A percentile compares a stretch with the other conserved stretches of the same genome.
These are phyloP conservation scores for Cyberlindnera bimundalis DNA, from an alignment of 805 yeast genomes.

Conservation along the genomic window DNA sequence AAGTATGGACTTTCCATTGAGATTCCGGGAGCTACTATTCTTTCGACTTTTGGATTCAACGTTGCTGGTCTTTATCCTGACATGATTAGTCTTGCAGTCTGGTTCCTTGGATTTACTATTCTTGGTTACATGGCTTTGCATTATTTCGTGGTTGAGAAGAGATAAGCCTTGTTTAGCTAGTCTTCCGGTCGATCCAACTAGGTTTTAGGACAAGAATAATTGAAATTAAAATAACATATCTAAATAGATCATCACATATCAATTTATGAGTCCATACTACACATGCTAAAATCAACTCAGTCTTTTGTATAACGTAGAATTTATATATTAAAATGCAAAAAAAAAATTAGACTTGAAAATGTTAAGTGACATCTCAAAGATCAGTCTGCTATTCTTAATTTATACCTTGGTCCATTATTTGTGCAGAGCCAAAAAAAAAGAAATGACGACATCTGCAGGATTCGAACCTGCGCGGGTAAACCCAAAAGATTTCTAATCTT, in stretches of 20 bases:
- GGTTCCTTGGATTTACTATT: slow-evolving; percentile 55
- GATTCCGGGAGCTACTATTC: slow-evolving; percentile 96
- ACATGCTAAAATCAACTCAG: too few species aligned
- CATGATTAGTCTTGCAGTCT: slow-evolving; percentile 52
- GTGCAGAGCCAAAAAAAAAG: too few species aligned
- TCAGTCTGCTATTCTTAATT: too few species aligned
- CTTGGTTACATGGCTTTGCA: slow-evolving; percentile 77
- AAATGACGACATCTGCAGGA: slow-evolving; percentile 63
- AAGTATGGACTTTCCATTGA: slow-evolving; percentile 92
- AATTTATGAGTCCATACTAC: too few species aligned
- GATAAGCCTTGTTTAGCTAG: slow-evolving; percentile 28
- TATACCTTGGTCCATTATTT: too few species aligned
- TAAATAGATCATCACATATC: too few species aligned
- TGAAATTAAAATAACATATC: background rate
- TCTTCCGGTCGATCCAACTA: too few species aligned
- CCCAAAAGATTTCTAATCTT: slow-evolving; percentile 59
- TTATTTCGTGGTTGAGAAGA: slow-evolving; percentile 67
- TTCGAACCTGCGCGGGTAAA: slow-evolving; percentile 64
- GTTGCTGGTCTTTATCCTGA: slow-evolving; percentile 74
- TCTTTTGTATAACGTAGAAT: too few species aligned
- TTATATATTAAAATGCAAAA: too few species aligned
- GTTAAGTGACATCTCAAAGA: too few species aligned
- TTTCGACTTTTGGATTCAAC: slow-evolving; percentile 92
- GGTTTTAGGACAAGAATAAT: background rate
- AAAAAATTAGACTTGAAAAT: too few species aligned